Base-by-base conservation (phyloP, 495 filamentous ascomycete genomes). In the Aspergillus diversus region DNA sequence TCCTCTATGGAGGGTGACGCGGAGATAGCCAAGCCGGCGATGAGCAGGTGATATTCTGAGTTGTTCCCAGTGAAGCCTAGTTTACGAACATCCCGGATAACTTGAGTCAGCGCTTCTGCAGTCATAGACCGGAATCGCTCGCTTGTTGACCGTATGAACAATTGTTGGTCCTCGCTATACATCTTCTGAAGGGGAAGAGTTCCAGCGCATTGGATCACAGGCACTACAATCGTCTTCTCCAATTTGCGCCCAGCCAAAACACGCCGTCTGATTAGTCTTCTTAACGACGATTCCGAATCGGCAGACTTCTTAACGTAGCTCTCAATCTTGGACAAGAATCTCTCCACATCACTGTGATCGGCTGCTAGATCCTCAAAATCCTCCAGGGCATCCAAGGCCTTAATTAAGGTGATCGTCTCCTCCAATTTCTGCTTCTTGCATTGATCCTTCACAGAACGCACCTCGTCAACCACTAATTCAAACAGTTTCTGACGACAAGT, bases 321-420 rank as follows among this genome's bases (percentile, higher is more conserved):
- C 58, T 77, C 75, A 35, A 80, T 77, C 63, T 76, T 76, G 42
- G 67, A 69, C 51, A 78, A 39, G 59, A 75, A 76, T 47, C 76
- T 79, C 37, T 75, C 74, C 37, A 80, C 73, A 46, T 78, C 74
- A 8, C 64, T 65, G 58, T 78, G 73, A 59, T 74, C 71, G 13
- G 64, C 66, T 15, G 72, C 72, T 15, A 80, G 61, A 51, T 79
- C 79, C 56, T 81, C 77, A 47, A 81, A 80, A 51, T 80, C 79
- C 57, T 80, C 78, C 31, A 81, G 62, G 2, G 75, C 73, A 69
- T 80, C 77, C 43, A 80, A 72, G 12, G 71, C 79, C 63, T 78
- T 80, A 59, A 78, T 78, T 13, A 80, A 65, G 6, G 73, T 74
- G 27, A 79, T 74, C 7, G 76, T 77, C 37, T 75, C 75, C 59